phyloP scores from a whole-genome alignment of 2,329 filamentous ascomycete species.

The Alternaria triticimaculans region DNA sequence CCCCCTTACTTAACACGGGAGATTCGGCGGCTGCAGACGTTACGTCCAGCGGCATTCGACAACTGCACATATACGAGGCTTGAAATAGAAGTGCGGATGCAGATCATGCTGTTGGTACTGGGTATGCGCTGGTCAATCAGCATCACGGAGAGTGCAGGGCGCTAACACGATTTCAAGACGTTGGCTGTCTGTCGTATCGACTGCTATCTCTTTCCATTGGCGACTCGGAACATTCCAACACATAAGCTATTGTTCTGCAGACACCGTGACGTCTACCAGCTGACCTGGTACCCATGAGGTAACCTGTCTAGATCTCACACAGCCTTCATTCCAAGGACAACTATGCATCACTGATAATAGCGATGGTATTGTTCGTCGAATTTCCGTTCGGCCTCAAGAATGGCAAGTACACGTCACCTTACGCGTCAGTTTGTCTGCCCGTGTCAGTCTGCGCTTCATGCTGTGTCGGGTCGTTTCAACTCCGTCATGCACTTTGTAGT shows the following conservation, averaged over 20 bases:
- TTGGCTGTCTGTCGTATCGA: not conserved
- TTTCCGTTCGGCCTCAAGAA: not conserved
- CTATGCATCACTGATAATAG: not conserved
- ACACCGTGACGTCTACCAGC: not conserved
- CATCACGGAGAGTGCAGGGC: not conserved
- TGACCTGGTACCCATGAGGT: not conserved
- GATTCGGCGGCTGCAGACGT: not conserved
- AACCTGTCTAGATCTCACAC: not conserved
- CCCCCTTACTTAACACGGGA: not conserved
- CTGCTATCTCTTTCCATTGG: not conserved
- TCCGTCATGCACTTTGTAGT: not conserved
- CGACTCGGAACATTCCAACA: not conserved
- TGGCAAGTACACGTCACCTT: not conserved
- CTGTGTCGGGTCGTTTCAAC: not conserved
- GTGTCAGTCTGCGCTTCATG: not conserved
- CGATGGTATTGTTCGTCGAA: not conserved
- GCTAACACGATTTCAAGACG: not conserved
- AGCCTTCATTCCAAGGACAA: not conserved
- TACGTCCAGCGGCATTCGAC: not conserved
- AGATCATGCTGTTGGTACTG: not conserved
- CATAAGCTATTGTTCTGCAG: not conserved
- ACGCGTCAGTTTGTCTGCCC: not conserved
- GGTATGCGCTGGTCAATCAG: not conserved
- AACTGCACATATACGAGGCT: not conserved
- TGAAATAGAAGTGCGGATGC: constrained; percentile 1